Percentiles rank a stretch among this genome's conserved stretches.
Evolutionary conservation across 225 moss, liverwort and hornwort genomes (phyloP).

Genomic region (Marchantia paleacea): DNA sequence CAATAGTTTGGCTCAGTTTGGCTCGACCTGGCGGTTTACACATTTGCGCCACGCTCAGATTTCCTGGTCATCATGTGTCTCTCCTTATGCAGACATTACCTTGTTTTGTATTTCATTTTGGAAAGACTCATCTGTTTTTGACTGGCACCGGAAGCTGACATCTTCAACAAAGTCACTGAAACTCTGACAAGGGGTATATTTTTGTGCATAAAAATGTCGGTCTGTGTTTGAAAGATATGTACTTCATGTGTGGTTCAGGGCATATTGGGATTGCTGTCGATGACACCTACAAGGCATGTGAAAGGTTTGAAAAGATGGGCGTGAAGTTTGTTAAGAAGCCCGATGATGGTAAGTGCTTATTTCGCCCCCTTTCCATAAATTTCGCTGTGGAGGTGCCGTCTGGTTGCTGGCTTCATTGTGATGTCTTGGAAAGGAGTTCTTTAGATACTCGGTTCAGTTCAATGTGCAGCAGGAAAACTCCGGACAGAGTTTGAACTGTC

Average conservation of each 20-base stretch:
- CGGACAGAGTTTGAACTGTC: background rate
- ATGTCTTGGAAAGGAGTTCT: background rate
- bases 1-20: too few relatives aligned
- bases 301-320: slow-evolving; percentile 73
- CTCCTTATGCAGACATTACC: too few relatives aligned
- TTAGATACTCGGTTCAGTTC: background rate
- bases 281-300: slow-evolving; percentile 78
- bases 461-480: background rate
- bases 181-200: background rate
- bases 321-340: slow-evolving; percentile 85
- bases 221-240: background rate
- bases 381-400: too few relatives aligned
- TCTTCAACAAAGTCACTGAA: background rate
- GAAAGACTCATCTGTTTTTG: background rate
- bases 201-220: background rate
- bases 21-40: too few relatives aligned
- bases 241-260: slow-evolving; percentile 35
- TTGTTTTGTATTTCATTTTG: background rate
- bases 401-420: background rate
- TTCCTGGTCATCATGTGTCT: too few relatives aligned
- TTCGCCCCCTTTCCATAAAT: too few relatives aligned
- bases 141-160: background rate
- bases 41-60: too few relatives aligned
- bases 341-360: slow-evolving; percentile 53
- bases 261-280: slow-evolving; percentile 85